Evolutionary conservation across 768 basidiomycete genomes (phyloP).

Genomic region (Hortiboletus campestris): DNA sequence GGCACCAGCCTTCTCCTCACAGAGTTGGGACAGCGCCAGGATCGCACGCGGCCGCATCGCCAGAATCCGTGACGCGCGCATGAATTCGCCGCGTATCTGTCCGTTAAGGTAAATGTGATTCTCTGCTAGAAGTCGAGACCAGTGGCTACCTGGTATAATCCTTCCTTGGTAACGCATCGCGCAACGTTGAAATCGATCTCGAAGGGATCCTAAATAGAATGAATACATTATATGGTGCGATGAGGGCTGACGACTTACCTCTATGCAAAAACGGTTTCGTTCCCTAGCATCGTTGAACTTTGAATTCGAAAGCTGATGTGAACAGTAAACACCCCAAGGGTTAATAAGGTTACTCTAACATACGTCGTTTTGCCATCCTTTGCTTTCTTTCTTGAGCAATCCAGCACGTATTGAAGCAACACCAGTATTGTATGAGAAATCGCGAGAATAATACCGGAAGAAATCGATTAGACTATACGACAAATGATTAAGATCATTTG

Average conservation of each 20-base stretch:
- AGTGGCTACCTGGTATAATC: conserved; percentile 76
- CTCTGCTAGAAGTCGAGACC: background rate
- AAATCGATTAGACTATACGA: conserved; percentile 87
- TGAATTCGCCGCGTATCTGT: conserved; percentile 97
- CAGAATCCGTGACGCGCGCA: conserved; percentile 90
- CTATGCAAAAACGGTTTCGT: conserved; percentile 93
- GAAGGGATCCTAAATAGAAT: conserved; percentile 78
- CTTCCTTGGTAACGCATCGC: conserved; percentile 94
- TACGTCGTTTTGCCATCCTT: conserved; percentile 95
- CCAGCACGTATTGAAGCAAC: conserved; percentile 92
- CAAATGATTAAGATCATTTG: conserved; percentile 3
- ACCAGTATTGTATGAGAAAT: conserved; percentile 88
- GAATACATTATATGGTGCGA: background rate
- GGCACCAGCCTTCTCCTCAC: conserved; percentile 76
- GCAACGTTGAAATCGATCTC: conserved; percentile 96
- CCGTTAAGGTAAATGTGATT: background rate
- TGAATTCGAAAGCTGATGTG: conserved; percentile 43
- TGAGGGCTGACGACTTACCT: conserved; percentile 47
- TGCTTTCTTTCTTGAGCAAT: conserved; percentile 82
- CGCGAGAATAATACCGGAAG: conserved; percentile 93
- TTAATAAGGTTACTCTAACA: conserved; percentile 23
- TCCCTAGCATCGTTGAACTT: conserved; percentile 75
- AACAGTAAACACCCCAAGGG: conserved; percentile 6
- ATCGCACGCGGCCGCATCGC: conserved; percentile 76
- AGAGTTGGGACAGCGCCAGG: conserved; percentile 81